Evolutionary conservation across 371 early-diverging fungal genomes (phyloP), one percentile per base, ranked within the genome.

Genomic region (Coemansia sp.): DNA sequence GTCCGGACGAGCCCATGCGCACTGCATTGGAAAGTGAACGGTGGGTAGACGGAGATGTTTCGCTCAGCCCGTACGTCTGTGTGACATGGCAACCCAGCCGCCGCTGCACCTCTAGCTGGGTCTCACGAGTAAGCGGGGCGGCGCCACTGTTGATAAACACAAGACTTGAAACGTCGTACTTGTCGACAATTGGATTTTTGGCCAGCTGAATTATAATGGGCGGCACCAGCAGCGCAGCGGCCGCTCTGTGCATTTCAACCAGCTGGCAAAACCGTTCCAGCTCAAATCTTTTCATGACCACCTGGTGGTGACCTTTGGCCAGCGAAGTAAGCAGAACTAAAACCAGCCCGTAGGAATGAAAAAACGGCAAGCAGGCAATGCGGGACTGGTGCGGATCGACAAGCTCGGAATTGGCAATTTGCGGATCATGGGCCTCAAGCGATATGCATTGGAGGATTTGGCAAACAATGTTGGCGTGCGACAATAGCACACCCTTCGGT

Each of bases 201-300:
- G 82, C 82, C 34, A 89, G 54, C 31, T 81, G 81, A 26, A 86
- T 78, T 16, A 84, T 81, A 53, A 92, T 85, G 2, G 93, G 90
- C 5, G 93, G 93, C 4, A 90, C 91, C 54, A 90, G 80, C 56
- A 82, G 81, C 1, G 84, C 83, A 13, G 76, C 61, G 39, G 89
- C 84, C 40, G 92, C 53, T 5, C 41, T 45, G 82, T 86, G 85
- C 53, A 81, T 82, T 63, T 88, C 82, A 50, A 94, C 80, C 54
- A 79, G 67, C 40, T 77, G 68, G 49, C 90, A 78, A 47, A 87
- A 85, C 11, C 64, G 42, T 34, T 55, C 77, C 31, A 79, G 57
- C 26, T 84, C 81, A 54, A 85, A 90, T 60, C 82, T 79, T 56
- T 79, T 72, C 68, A 87, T 49, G 5, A 89, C 80, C 38, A 83